Evolutionary conservation across 192 early-diverging fungal genomes (phyloP), one percentile per base, ranked within the genome.

Genomic region (Coemansia sp.): DNA sequence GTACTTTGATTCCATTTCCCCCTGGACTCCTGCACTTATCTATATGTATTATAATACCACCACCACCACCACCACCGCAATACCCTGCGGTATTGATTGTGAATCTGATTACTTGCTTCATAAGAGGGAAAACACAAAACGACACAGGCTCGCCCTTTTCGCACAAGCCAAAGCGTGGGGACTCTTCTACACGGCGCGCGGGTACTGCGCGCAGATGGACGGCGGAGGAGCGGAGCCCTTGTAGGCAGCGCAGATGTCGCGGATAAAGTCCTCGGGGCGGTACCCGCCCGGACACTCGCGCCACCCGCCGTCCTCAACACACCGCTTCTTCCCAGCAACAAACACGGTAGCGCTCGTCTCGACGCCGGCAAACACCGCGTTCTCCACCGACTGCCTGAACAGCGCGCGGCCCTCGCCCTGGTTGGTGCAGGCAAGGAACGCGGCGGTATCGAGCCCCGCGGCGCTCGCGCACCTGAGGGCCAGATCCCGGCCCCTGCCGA

Each of bases 301-400:
- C 86, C 83, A 87, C 3, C 85, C 87, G n/a, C 79, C 79, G 63
- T 92, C 90, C 32, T 85, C 70, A 3, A 90, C 85, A 71, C 90
- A 92, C 13, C 86, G 72, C 41, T 59, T 76, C 70, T 85, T 85
- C 37, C 86, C 79, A 42, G 86, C 67, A 32, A 92, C 83, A 67
- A 75, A 85, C 37, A 92, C 79, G 2, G 89, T 90, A 37, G 88
- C 89, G 66, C 87, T 89, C 12, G 62, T 85, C 6, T 52, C 61
- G 42, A 86, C 79, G 10, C 89, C 84, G 18, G 80, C 69, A 47
- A 76, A 76, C 56, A 71, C 47, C 10, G 87, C 78, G 40, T 85
- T 69, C 47, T 84, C 72, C 6, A 80, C 79, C n/a, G 80, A 84
- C 49, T 71, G 79, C 37, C 74, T 70, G 60, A 87, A 76, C 58